Evolutionary conservation across 495 filamentous ascomycete species (phyloP), one percentile per base, ranked within the genome.

Genomic region (Terfezia claveryi): DNA sequence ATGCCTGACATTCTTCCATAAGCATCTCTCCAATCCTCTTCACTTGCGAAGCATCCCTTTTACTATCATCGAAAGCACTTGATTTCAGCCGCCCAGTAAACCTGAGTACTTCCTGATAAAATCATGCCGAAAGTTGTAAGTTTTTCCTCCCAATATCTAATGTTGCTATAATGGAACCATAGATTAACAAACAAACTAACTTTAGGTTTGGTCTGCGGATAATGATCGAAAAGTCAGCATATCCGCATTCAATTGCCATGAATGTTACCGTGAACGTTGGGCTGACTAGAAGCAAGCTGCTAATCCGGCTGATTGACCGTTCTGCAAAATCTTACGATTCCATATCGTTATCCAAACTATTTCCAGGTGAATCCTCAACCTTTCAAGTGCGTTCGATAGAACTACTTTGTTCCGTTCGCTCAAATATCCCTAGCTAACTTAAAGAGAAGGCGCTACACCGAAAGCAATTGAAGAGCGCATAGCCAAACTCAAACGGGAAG

Each of bases 401-500:
- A 32, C 27, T 32, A 4, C 41, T 14, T 14, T 46, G 41, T 46
- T 14, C 1, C 4, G 17, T 46, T 14, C 17, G 41, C 41, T 46
- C 17, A 12, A 12, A 46, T 17, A 14, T 20, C 0, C 4, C 4
- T 46, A 5, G 8, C 17, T 14, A 46, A 20, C 41, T 46, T 5
- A 46, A 46, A 5, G 50, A 12, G 51, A 54, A 63, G 62, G 63
- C 2, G 63, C 63, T 9, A 65, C 63, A 16, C 63, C 63, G 0
- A 65, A 65, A 32, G 63, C 63, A 37, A 65, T 65, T n/a, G 63
- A 65, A 16, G 63, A 65, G 37, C 64, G 63, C 38, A 65, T 65
- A 53, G 63, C 63, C 11, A 65, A 65, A 12, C 63, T 65, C 49
- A 65, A 65, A 56, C 62, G 63, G 12, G 63, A 65, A 44, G 63